A percentile compares a stretch with the other conserved stretches of the same genome.
phyloP scores from a whole-genome alignment of 2,329 filamentous ascomycete species.

The Camillea tinctor region DNA sequence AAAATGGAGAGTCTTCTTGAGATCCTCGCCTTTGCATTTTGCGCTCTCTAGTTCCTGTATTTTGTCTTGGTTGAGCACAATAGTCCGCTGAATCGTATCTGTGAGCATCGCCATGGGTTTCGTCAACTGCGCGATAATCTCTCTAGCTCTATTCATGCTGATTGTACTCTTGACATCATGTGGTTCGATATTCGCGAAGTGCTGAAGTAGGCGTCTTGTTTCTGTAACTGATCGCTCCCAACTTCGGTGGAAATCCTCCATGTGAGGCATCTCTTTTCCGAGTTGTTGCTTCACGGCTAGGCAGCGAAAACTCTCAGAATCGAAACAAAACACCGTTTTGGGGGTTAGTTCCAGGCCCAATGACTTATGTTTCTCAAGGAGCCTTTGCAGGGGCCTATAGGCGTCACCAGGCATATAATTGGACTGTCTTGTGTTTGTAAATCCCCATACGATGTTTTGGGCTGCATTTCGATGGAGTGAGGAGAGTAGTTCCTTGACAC shows the following conservation, averaged over 20 bases:
- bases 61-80: conserved; percentile 30
- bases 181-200: conserved; percentile 29
- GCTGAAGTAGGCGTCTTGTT: conserved; percentile 30
- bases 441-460: conserved; percentile 42
- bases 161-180: conserved; percentile 38
- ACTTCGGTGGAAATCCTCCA: conserved; percentile 34
- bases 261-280: conserved; percentile 28
- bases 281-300: conserved; percentile 37
- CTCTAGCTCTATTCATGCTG: conserved; percentile 37
- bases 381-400: conserved; percentile 31
- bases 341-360: conserved; percentile 30
- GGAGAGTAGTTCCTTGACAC: conserved; percentile 39
- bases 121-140: conserved; percentile 36
- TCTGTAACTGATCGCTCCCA: conserved; percentile 37
- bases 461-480: conserved; percentile 39
- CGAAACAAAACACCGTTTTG: conserved; percentile 40
- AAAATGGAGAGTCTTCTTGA: conserved; percentile 28
- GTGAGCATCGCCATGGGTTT: conserved; percentile 38
- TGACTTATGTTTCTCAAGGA: conserved; percentile 32
- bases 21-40: conserved; percentile 24
- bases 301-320: conserved; percentile 44
- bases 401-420: conserved; percentile 44
- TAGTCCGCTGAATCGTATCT: conserved; percentile 32
- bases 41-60: conserved; percentile 26
- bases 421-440: conserved; percentile 41